A percentile compares a stretch with the other conserved stretches of the same genome.
Evolutionary conservation across 495 filamentous ascomycete species (phyloP).

Genomic region (Ramalina intermedia): DNA sequence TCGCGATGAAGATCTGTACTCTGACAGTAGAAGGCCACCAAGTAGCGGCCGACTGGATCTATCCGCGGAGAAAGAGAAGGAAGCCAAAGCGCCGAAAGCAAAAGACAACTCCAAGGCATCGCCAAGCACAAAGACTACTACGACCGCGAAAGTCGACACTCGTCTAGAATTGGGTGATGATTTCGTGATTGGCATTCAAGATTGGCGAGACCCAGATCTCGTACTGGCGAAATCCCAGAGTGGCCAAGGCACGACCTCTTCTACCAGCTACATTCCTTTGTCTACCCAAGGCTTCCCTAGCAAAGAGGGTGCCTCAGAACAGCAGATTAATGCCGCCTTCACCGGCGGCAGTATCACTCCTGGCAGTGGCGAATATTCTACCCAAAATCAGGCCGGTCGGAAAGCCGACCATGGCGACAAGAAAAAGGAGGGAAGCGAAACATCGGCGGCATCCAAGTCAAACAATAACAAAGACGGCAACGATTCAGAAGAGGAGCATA

Average conservation of each 20-base stretch:
- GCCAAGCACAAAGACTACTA: conserved; percentile 4
- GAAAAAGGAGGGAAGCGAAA: neutral
- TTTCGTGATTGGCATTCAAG: conserved; percentile 85
- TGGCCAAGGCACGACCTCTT: conserved; percentile 11
- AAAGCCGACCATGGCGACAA: neutral
- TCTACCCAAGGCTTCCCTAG: conserved; percentile 6
- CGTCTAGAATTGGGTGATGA: conserved; percentile 38
- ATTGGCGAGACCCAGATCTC: conserved; percentile 81
- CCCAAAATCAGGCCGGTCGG: conserved; percentile 13
- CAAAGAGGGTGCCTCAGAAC: conserved; percentile 1
- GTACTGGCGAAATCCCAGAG: conserved; percentile 29
- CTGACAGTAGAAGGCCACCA: conserved; percentile 56
- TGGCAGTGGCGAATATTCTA: conserved; percentile 60
- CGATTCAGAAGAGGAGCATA: conserved; percentile 32
- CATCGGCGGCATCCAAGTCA: neutral
- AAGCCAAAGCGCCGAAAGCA: conserved; percentile 11
- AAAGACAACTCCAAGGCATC: conserved; percentile 3
- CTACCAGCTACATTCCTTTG: conserved; percentile 11
- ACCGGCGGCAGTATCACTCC: conserved; percentile 61
- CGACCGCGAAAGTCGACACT: conserved; percentile 5
- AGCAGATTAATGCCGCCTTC: conserved; percentile 22
- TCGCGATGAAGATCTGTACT: conserved; percentile 15
- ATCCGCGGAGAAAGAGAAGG: conserved; percentile 42
- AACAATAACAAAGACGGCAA: neutral
- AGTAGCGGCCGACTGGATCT: conserved; percentile 74